A percentile compares a stretch with the other conserved stretches of the same genome.
phyloP scores from a whole-genome alignment of 805 yeast genomes.

The Wickerhamiella kurtzmanii region DNA sequence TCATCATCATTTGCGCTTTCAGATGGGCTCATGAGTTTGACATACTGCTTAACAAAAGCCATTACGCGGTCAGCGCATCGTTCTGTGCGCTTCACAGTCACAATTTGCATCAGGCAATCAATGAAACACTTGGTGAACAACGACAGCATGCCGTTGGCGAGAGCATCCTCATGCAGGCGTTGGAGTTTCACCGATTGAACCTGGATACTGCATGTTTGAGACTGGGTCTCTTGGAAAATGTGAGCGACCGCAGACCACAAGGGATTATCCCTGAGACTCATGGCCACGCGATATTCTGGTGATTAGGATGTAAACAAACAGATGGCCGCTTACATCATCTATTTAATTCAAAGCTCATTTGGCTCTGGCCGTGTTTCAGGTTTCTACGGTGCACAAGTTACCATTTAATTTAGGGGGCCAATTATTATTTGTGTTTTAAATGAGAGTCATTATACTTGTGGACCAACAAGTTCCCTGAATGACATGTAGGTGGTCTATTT shows the following conservation, averaged over 20 bases:
- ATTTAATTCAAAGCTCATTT: too few relatives aligned
- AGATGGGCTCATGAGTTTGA: slow-evolving; percentile 51
- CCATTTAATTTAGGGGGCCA: too few relatives aligned
- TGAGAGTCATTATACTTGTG: too few relatives aligned
- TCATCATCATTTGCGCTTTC: slow-evolving; percentile 39
- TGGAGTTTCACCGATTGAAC: slow-evolving; percentile 6
- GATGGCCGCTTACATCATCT: neutral
- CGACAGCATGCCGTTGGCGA: neutral
- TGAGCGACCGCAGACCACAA: slow-evolving; percentile 4
- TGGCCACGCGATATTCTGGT: neutral
- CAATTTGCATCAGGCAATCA: slow-evolving; percentile 46
- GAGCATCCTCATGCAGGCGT: slow-evolving; percentile 5
- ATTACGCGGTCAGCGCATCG: slow-evolving; percentile 78
- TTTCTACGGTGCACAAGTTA: too few relatives aligned
- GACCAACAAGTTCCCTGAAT: too few relatives aligned
- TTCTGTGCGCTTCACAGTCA: slow-evolving; percentile 76
- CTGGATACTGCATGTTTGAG: slow-evolving; percentile 3
- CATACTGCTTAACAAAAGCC: slow-evolving; percentile 79
- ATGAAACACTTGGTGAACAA: slow-evolving; percentile 50
- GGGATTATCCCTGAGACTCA: neutral
- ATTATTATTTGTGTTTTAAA: too few relatives aligned
- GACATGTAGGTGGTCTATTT: too few relatives aligned
- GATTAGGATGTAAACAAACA: neutral
- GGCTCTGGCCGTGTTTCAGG: too few relatives aligned
- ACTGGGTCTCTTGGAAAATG: slow-evolving; percentile 15